Evolutionary conservation across 2,329 filamentous ascomycete species (phyloP), one percentile per base, ranked within the genome.

Genomic region (Epichloe coenophiala): DNA sequence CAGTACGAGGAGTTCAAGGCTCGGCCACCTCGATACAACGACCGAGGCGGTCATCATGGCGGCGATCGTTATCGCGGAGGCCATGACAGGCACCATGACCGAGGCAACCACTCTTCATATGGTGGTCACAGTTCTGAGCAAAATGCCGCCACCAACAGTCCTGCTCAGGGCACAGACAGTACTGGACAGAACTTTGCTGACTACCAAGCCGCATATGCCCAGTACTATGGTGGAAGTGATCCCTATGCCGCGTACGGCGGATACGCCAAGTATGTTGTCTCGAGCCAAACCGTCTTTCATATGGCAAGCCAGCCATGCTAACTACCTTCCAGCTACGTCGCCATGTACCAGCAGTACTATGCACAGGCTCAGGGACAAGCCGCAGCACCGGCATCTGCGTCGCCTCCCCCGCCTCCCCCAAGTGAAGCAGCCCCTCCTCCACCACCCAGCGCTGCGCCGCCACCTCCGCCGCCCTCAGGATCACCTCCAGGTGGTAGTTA

Each of bases 1-100:
- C 85, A 95, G 64, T 97, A 96, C 64, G 86, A 96, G 63, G 82
- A 84, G 45, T 95, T 91, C 75, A 97, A 96, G 70, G 81, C 81
- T 57, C 82, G 87, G 7, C 86, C 86, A 15, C 86, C 83, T 54
- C 83, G 84, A 47, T 70, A 70, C 44, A 83, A 80, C 58, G 78
- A 74, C 58, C 61, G 67, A 58, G 62, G 63, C 12, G 63, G 63
- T 40, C 56, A 57, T 19, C 59, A 57, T 50, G 61, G 58, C 47
- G 61, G 58, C 41, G 59, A 65, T 27, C 65, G 63, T 47, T 63
- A 65, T 31, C 56, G 61, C 6, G 58, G 59, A 48, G 64, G 67
- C 44, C 46, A 50, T 59, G 66, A 49, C 42, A 54, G 59, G 33
- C 55, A 64, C 49, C 58, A 61, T 15, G 56, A 58, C 45, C 56